phyloP scores from a whole-genome alignment of 140 eudicot species.

The Oenanthe javanica region DNA sequence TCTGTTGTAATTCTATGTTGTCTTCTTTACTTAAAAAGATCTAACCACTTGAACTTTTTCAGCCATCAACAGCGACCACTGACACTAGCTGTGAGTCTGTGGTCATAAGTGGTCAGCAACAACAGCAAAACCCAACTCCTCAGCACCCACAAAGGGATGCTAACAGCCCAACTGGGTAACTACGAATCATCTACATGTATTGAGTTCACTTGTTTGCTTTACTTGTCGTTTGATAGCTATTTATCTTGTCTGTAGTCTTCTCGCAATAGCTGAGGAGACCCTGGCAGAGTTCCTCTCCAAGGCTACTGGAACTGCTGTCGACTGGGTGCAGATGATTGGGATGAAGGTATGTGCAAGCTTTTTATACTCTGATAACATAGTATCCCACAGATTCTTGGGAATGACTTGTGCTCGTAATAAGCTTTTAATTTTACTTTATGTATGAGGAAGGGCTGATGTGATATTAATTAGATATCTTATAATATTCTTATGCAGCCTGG shows the following conservation, averaged over 20 bases:
- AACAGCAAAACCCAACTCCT: slow-evolving; percentile 54
- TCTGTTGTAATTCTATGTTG: not conserved
- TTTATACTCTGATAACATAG: not conserved
- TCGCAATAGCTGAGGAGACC: slow-evolving; percentile 92
- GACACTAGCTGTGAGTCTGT: slow-evolving; percentile 84
- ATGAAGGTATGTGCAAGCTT: slow-evolving; percentile 56
- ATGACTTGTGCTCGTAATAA: not conserved
- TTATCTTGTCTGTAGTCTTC: slow-evolving; percentile 39
- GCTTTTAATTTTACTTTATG: not conserved
- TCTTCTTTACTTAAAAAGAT: not conserved
- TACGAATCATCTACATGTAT: not conserved
- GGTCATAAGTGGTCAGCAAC: slow-evolving; percentile 77
- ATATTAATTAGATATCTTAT: not conserved
- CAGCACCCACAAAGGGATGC: slow-evolving; percentile 78
- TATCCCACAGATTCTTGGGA: not conserved
- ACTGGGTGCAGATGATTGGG: slow-evolving; percentile 99
- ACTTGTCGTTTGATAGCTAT: not conserved
- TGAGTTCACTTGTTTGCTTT: not conserved
- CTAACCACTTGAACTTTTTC: not conserved
- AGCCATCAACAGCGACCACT: slow-evolving; percentile 53
- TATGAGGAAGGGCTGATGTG: not conserved
- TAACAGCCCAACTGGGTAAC: slow-evolving; percentile 93
- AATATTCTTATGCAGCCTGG: slow-evolving; percentile 65
- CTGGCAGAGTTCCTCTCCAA: slow-evolving; percentile 97
- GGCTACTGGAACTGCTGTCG: slow-evolving; percentile 99